Conservation (phyloP, 2,329 filamentous ascomycete genomes). For the Chrysosporium keratinophilum region DNA sequence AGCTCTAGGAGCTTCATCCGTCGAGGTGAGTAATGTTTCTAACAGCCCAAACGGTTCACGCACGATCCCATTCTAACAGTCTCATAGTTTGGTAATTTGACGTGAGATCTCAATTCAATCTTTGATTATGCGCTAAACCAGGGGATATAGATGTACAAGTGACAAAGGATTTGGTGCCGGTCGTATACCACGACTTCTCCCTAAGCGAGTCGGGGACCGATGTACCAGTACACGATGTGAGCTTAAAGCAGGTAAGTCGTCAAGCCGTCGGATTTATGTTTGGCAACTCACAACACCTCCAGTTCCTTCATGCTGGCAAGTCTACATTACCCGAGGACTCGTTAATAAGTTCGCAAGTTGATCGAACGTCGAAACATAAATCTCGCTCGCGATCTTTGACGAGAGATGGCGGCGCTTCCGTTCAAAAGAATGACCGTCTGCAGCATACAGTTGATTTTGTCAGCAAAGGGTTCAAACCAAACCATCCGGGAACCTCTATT, state of each 20-base stretch:
- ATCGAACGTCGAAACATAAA: neutral
- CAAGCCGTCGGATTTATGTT: neutral
- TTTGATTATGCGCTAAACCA: constrained; percentile 10
- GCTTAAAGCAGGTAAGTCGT: constrained; percentile 27
- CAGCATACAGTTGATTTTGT: constrained; percentile 34
- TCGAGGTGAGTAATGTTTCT: constrained; percentile 23
- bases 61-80: neutral
- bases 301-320: constrained; percentile 27
- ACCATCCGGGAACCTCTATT: constrained; percentile 31
- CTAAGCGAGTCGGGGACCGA: constrained; percentile 37
- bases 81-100: constrained; percentile 18
- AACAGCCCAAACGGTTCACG: neutral
- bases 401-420: constrained; percentile 6
- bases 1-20: constrained; percentile 27
- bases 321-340: constrained; percentile 3
- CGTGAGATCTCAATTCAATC: neutral
- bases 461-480: constrained; percentile 33
- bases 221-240: constrained; percentile 33
- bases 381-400: constrained; percentile 21
- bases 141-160: constrained; percentile 31
- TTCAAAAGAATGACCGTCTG: constrained; percentile 23
- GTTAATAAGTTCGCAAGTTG: neutral
- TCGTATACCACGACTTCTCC: constrained; percentile 37
- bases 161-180: constrained; percentile 33
- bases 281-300: constrained; percentile 8